Conservation (phyloP, 192 early-diverging fungal genomes). For the Ramicandelaber brevisporus region DNA sequence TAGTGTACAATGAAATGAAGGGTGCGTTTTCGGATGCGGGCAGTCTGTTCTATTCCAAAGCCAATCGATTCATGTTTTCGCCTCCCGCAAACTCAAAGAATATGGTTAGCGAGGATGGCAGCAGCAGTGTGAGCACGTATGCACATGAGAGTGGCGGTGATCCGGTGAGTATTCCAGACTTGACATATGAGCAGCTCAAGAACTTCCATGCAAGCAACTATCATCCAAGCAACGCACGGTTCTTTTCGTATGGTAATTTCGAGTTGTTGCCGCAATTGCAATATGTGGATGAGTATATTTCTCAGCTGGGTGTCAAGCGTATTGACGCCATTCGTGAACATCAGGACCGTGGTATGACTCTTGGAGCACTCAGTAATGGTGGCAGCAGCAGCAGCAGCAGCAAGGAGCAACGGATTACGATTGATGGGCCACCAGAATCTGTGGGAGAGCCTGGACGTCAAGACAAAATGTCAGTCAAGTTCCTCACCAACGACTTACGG, state of each 20-base stretch:
- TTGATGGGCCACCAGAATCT: constrained; percentile 15
- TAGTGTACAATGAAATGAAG: constrained; percentile 99
- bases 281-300: constrained; percentile 35
- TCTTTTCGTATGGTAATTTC: constrained; percentile 79
- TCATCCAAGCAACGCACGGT: constrained; percentile 77
- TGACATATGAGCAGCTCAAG: constrained; percentile 59
- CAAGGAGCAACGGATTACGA: constrained; percentile 12
- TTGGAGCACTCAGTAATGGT: too few species aligned
- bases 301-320: constrained; percentile 20
- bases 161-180: constrained; percentile 58
- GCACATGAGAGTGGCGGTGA: constrained; percentile 70
- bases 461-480: constrained; percentile 45
- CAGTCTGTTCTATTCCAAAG: constrained; percentile 45
- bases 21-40: constrained; percentile 60
- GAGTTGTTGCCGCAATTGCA: constrained; percentile 45
- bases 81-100: too few species aligned
- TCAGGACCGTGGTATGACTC: too few species aligned
- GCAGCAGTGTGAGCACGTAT: constrained; percentile 68
- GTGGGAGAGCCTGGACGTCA: constrained; percentile 37
- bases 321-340: too few species aligned
- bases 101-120: too few species aligned
- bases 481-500: constrained; percentile 44
- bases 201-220: constrained; percentile 67
- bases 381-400: too few species aligned
- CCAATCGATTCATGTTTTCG: constrained; percentile 63